Percentiles rank a stretch among this genome's conserved stretches.
Evolutionary conservation across 352 stramenopile species (phyloP).

Genomic region (Pythium folliculosum): DNA sequence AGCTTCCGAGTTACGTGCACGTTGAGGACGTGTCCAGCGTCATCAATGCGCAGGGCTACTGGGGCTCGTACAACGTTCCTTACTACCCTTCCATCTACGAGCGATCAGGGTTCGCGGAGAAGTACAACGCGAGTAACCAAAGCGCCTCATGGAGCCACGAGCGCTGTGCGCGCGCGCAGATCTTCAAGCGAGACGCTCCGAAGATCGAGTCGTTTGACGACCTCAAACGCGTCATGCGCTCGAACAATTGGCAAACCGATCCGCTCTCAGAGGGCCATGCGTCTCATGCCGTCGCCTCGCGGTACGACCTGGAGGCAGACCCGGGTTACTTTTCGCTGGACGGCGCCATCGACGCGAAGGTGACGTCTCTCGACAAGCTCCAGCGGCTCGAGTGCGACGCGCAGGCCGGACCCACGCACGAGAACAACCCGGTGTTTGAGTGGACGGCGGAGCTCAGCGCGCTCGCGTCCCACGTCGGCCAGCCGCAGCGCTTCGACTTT

Average conservation of each 20-base stretch:
- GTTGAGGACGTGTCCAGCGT: slow-evolving; percentile 52
- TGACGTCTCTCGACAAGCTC: slow-evolving; percentile 43
- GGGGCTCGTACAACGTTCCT: slow-evolving; percentile 83
- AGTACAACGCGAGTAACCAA: slow-evolving; percentile 39
- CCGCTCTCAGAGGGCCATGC: slow-evolving; percentile 48
- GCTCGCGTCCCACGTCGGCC: slow-evolving; percentile 33
- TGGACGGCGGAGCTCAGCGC: slow-evolving; percentile 45
- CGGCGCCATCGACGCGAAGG: slow-evolving; percentile 78
- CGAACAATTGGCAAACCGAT: slow-evolving; percentile 63
- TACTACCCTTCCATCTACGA: slow-evolving; percentile 69
- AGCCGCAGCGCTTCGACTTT: slow-evolving; percentile 47
- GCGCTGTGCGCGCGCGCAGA: slow-evolving; percentile 49
- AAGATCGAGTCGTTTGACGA: slow-evolving; percentile 43
- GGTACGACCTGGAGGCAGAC: slow-evolving; percentile 64
- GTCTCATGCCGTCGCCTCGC: slow-evolving; percentile 55
- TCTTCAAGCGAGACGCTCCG: slow-evolving; percentile 57
- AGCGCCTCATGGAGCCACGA: slow-evolving; percentile 45
- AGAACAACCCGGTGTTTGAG: slow-evolving; percentile 58
- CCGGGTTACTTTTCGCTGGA: slow-evolving; percentile 38
- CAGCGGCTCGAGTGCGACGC: slow-evolving; percentile 49
- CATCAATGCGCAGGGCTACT: slow-evolving; percentile 67
- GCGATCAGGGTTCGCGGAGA: slow-evolving; percentile 48
- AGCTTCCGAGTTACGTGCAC: slow-evolving; percentile 63
- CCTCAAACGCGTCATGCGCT: slow-evolving; percentile 69
- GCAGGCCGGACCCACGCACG: slow-evolving; percentile 59